Percentiles rank a stretch among this genome's conserved stretches.
Evolutionary conservation across 208 protist genomes (phyloP).

Genomic region (Leishmania guyanensis): DNA sequence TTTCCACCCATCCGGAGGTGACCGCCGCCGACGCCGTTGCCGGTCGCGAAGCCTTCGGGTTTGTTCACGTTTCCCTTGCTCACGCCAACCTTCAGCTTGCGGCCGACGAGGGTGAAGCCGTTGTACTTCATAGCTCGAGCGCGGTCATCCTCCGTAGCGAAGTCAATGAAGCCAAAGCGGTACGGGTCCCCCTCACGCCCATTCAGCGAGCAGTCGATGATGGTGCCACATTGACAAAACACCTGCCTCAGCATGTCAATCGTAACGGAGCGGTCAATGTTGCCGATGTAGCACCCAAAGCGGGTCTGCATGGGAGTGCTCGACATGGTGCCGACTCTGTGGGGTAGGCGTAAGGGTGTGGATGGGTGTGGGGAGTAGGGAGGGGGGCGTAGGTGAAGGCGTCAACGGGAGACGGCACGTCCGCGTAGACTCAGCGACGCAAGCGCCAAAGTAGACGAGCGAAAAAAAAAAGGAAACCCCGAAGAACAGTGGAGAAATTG

Average conservation of each 20-base stretch:
- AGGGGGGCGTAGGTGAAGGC: no score
- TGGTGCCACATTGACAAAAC: conserved; percentile 80
- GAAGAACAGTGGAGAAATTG: no score
- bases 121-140: conserved; percentile 85
- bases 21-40: conserved; percentile 20
- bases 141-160: conserved; percentile 78
- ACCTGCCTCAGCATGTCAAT: conserved; percentile 80
- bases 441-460: not conserved
- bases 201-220: conserved; percentile 88
- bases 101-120: conserved; percentile 73
- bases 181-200: conserved; percentile 76
- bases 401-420: not conserved
- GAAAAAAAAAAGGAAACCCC: no score
- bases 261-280: conserved; percentile 83
- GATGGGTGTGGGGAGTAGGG: not conserved
- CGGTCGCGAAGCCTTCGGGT: conserved; percentile 26
- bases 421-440: not conserved
- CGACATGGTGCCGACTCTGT: conserved; percentile 17
- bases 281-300: conserved; percentile 87
- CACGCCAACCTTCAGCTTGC: conserved; percentile 82
- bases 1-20: conserved; percentile 5
- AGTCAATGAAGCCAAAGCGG: conserved; percentile 91
- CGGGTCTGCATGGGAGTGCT: conserved; percentile 45
- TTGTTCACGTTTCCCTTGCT: conserved; percentile 87
- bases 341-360: not conserved